These are phyloP conservation scores for Diospyros lotus DNA, from an alignment of 148 eudicot species.

Conservation along the genomic window DNA sequence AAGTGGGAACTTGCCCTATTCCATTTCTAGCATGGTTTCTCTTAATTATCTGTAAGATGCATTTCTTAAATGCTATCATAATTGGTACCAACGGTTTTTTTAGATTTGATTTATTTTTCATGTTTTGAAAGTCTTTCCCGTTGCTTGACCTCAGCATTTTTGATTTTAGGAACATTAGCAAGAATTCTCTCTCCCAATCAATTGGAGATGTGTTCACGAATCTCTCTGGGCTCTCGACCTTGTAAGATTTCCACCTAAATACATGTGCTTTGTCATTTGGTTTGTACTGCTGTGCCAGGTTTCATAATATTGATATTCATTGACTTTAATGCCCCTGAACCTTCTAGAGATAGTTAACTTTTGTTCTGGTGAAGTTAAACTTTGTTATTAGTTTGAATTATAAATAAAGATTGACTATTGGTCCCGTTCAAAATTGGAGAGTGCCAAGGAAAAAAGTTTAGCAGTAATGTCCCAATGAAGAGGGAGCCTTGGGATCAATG, in stretches of 20 bases:
- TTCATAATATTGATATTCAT: background rate
- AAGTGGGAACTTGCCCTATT: constrained; percentile 76
- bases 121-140: constrained; percentile 12
- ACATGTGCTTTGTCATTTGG: background rate
- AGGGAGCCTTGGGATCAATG: too few relatives aligned
- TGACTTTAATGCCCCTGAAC: too few relatives aligned
- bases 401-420: too few relatives aligned
- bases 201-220: constrained; percentile 77
- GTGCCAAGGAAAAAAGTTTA: too few relatives aligned
- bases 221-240: constrained; percentile 55
- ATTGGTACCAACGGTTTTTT: background rate
- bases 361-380: too few relatives aligned
- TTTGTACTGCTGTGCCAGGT: background rate
- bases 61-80: background rate
- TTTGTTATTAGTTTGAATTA: too few relatives aligned
- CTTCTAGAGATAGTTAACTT: too few relatives aligned
- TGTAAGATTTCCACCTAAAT: constrained; percentile 46
- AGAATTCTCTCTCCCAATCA: constrained; percentile 57
- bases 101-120: too few relatives aligned
- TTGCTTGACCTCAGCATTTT: constrained; percentile 14
- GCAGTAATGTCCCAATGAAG: too few relatives aligned
- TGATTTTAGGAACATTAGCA: constrained; percentile 66
- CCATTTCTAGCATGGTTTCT: constrained; percentile 55
- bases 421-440: too few relatives aligned
- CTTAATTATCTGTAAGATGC: constrained; percentile 66